phyloP scores from a whole-genome alignment of 768 basidiomycete species.

The Coprinopsis sp. region DNA sequence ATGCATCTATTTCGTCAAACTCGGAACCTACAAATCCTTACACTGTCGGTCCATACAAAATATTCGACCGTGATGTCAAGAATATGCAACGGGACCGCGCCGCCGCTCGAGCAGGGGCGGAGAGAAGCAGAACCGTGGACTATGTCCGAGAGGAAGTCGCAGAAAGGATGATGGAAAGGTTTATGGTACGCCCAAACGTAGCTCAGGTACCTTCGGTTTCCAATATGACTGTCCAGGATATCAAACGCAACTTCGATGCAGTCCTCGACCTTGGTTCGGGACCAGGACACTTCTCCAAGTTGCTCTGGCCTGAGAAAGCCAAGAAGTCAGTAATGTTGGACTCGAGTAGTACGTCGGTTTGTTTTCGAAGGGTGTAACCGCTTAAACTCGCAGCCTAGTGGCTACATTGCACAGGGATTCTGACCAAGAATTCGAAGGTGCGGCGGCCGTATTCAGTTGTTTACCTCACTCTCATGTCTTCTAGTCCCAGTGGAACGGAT shows the following conservation, averaged over 20 bases:
- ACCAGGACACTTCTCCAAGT: constrained; percentile 85
- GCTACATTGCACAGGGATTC: constrained; percentile 70
- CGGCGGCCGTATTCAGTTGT: constrained; percentile 9
- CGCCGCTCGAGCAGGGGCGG: constrained; percentile 50
- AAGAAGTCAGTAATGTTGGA: constrained; percentile 82
- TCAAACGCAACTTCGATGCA: constrained; percentile 75
- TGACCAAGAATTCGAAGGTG: constrained; percentile 79
- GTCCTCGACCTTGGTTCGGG: constrained; percentile 89
- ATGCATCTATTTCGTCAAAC: constrained; percentile 46
- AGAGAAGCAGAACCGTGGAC: constrained; percentile 74
- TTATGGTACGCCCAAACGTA: constrained; percentile 52
- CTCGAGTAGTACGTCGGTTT: constrained; percentile 59
- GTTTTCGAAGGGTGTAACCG: not conserved
- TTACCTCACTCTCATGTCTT: constrained; percentile 8
- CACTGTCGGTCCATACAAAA: constrained; percentile 63
- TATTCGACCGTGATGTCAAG: constrained; percentile 86
- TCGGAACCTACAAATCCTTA: constrained; percentile 37
- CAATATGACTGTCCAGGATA: constrained; percentile 57
- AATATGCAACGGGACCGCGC: constrained; percentile 73
- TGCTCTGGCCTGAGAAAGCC: constrained; percentile 64
- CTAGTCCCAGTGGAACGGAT: constrained; percentile 75
- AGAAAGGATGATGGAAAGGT: constrained; percentile 84
- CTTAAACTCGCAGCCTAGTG: constrained; percentile 36
- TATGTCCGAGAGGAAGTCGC: constrained; percentile 90
- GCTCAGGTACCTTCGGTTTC: not conserved